These are phyloP conservation scores for Colletotrichum sidae DNA, from an alignment of 2,329 filamentous ascomycete species.

Conservation along the genomic window DNA sequence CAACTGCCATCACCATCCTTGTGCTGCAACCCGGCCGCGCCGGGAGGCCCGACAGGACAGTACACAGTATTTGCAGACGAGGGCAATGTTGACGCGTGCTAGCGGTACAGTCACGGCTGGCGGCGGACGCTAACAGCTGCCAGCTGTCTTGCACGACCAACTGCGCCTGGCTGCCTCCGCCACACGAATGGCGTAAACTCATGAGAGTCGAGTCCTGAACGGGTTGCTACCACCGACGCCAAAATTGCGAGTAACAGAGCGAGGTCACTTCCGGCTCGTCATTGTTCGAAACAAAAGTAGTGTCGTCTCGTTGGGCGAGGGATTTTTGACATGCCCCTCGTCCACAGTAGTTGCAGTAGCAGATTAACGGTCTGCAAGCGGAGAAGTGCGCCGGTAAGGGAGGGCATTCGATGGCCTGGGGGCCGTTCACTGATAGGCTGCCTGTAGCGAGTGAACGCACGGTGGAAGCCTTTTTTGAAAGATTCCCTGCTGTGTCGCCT, in stretches of 20 bases:
- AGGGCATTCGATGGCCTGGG: neutral
- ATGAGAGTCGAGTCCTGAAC: constrained; percentile 4
- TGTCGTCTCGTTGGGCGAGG: too few species aligned
- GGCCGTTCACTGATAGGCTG: constrained; percentile 25
- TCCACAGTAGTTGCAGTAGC: too few species aligned
- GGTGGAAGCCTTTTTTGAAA: constrained; percentile 30
- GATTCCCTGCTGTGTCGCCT: constrained; percentile 16
- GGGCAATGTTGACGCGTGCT: too few species aligned
- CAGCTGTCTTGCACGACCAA: neutral
- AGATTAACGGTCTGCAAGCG: constrained; percentile 12
- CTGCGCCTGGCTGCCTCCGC: constrained; percentile 10
- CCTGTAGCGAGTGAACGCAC: constrained; percentile 20
- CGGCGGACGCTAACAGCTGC: too few species aligned
- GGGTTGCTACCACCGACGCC: constrained; percentile 10
- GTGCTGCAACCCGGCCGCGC: too few species aligned
- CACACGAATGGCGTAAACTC: constrained; percentile 1
- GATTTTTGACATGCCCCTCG: too few species aligned
- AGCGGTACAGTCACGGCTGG: too few species aligned
- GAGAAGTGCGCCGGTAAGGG: constrained; percentile 13
- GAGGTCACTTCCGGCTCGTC: neutral
- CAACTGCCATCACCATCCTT: too few species aligned
- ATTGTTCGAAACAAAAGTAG: neutral
- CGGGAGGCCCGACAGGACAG: too few species aligned
- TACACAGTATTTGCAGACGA: too few species aligned
- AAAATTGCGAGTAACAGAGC: constrained; percentile 1